A percentile compares a stretch with the other conserved stretches of the same genome.
Evolutionary conservation across 1,284 basidiomycete species (phyloP).

Genomic region (Pseudozyma tsukubaensis): DNA sequence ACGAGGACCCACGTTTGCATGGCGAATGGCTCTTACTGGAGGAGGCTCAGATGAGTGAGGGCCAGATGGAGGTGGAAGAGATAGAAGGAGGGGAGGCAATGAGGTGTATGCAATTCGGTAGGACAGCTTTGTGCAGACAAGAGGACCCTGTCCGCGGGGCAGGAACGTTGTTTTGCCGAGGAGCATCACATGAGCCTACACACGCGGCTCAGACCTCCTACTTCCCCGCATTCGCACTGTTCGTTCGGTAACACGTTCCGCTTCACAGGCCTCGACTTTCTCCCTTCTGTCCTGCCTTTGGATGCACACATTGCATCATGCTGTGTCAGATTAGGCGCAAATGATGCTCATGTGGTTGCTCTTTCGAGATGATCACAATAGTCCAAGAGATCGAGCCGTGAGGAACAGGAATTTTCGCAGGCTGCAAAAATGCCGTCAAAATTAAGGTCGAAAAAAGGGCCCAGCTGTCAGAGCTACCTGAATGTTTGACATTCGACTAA

Average conservation of each 20-base stretch:
- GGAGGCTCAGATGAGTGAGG: not conserved
- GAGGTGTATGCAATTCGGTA: too few relatives aligned
- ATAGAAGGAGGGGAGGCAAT: not conserved
- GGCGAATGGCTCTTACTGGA: too few relatives aligned
- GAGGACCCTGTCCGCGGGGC: too few relatives aligned
- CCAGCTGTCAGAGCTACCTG: not conserved
- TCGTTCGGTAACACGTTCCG: too few relatives aligned
- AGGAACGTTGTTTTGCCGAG: not conserved
- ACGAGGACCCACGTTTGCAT: conserved; percentile 11
- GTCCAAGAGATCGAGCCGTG: too few relatives aligned
- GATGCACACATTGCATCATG: not conserved
- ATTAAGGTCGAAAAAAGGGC: not conserved
- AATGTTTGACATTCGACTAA: too few relatives aligned
- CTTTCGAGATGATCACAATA: too few relatives aligned
- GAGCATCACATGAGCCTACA: not conserved
- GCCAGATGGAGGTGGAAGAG: not conserved
- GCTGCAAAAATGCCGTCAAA: not conserved
- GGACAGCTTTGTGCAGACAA: too few relatives aligned
- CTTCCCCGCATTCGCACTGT: too few relatives aligned
- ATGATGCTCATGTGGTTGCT: too few relatives aligned
- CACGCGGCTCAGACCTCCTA: not conserved
- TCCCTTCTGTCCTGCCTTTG: not conserved
- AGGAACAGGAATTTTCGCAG: too few relatives aligned
- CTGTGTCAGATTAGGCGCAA: not conserved
- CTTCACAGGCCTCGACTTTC: not conserved